These are phyloP conservation scores for Zygotorulaspora danielsina DNA, from an alignment of 805 yeast genomes.

Conservation along the genomic window DNA sequence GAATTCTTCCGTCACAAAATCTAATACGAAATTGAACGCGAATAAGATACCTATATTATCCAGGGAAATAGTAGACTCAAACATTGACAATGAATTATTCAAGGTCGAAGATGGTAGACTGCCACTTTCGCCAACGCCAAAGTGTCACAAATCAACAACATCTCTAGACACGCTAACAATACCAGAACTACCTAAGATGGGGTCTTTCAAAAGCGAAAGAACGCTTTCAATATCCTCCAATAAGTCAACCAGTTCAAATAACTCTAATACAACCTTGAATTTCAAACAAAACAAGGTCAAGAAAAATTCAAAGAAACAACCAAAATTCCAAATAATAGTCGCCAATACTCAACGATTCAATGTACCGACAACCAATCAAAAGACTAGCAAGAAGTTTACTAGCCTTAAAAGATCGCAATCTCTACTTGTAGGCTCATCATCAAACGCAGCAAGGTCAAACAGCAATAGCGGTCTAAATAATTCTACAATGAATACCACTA, in stretches of 20 bases:
- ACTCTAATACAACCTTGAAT: not conserved
- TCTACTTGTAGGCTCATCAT: constrained; percentile 17
- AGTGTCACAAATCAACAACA: constrained; percentile 14
- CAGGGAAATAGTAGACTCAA: constrained; percentile 11
- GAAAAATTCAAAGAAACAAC: constrained; percentile 25
- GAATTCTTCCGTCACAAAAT: constrained; percentile 34
- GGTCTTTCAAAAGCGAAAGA: constrained; percentile 32
- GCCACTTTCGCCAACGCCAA: constrained; percentile 35
- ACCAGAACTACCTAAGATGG: constrained; percentile 37
- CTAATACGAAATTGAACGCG: constrained; percentile 21
- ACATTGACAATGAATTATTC: constrained; percentile 23
- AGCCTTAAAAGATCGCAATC: constrained; percentile 30
- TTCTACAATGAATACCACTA: not conserved
- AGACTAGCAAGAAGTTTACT: constrained; percentile 12
- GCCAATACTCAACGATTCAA: constrained; percentile 34
- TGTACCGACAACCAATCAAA: constrained; percentile 18
- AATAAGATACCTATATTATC: constrained; percentile 20
- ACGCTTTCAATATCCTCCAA: constrained; percentile 10
- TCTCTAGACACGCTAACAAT: constrained; percentile 18
- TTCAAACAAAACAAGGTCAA: constrained; percentile 17
- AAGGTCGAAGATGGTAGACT: constrained; percentile 17
- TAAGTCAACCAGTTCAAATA: constrained; percentile 1
- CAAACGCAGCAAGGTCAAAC: constrained; percentile 5
- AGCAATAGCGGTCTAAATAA: constrained; percentile 5
- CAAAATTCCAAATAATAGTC: constrained; percentile 36